Conservation (phyloP, 306 rosid genomes). For the Astragalus glycyphyllos region DNA sequence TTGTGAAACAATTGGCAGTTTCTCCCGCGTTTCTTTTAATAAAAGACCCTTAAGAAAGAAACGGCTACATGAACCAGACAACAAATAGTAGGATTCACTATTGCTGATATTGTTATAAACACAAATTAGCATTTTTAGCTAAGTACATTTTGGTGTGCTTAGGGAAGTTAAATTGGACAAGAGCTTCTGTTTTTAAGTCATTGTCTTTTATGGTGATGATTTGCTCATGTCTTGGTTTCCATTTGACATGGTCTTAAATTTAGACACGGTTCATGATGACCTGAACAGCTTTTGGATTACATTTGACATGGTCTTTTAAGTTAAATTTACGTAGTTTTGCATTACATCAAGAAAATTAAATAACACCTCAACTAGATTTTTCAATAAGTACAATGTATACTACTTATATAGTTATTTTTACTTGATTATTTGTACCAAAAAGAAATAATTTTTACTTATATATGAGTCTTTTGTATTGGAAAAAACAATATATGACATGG, state of each 20-base stretch:
- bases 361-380: too few species aligned
- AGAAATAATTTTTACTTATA: too few species aligned
- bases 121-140: background rate
- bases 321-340: too few species aligned
- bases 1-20: conserved; percentile 37
- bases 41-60: conserved; percentile 14
- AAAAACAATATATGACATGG: too few species aligned
- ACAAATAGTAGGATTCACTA: background rate
- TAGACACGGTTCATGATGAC: conserved; percentile 32
- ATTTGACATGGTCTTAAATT: conserved; percentile 35
- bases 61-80: conserved; percentile 31
- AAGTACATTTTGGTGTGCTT: conserved; percentile 6
- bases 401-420: too few species aligned
- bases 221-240: conserved; percentile 24
- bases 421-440: too few species aligned
- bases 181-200: conserved; percentile 38
- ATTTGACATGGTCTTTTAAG: too few species aligned
- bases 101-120: background rate
- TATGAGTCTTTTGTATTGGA: too few species aligned
- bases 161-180: conserved; percentile 36
- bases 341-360: too few species aligned
- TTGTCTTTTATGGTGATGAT: conserved; percentile 40
- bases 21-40: conserved; percentile 34
- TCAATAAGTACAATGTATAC: too few species aligned
- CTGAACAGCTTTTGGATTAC: conserved; percentile 34